Percentiles rank a stretch among this genome's conserved stretches.
Conservation (phyloP, 768 basidiomycete genomes). For the Tylopilus sp. region DNA sequence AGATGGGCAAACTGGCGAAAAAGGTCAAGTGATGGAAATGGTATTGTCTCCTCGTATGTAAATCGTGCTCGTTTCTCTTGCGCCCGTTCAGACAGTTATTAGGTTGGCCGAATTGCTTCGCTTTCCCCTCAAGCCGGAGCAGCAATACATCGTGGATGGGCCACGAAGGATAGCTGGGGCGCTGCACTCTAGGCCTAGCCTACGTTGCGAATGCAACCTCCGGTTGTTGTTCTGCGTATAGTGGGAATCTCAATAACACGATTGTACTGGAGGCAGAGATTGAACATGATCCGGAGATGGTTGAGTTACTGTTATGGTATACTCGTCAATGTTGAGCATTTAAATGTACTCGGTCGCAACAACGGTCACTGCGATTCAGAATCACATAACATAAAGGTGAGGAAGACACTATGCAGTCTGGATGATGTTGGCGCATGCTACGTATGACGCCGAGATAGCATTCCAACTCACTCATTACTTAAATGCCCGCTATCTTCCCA, state of each 20-base stretch:
- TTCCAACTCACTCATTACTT: too few relatives aligned
- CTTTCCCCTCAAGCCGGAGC: background rate
- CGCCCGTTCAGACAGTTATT: background rate
- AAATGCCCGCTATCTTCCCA: too few relatives aligned
- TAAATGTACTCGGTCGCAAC: too few relatives aligned
- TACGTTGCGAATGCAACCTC: background rate
- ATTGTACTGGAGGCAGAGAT: background rate
- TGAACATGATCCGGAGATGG: background rate
- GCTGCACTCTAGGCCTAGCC: background rate
- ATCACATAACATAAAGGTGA: too few relatives aligned
- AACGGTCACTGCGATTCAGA: too few relatives aligned
- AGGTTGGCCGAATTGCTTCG: background rate
- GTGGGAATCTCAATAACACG: background rate
- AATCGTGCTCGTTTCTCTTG: background rate
- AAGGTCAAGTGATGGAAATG: constrained; percentile 25
- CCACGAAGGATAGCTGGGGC: background rate
- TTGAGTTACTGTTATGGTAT: too few relatives aligned
- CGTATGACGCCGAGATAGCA: too few relatives aligned
- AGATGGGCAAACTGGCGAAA: constrained; percentile 1
- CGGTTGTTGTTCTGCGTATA: background rate
- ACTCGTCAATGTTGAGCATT: too few relatives aligned
- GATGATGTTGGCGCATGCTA: too few relatives aligned
- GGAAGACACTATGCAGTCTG: too few relatives aligned
- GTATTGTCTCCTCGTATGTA: constrained; percentile 6
- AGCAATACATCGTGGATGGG: background rate